Base-by-base conservation (phyloP, 2,329 filamentous ascomycete species). In the Sclerotinia nivalis region DNA sequence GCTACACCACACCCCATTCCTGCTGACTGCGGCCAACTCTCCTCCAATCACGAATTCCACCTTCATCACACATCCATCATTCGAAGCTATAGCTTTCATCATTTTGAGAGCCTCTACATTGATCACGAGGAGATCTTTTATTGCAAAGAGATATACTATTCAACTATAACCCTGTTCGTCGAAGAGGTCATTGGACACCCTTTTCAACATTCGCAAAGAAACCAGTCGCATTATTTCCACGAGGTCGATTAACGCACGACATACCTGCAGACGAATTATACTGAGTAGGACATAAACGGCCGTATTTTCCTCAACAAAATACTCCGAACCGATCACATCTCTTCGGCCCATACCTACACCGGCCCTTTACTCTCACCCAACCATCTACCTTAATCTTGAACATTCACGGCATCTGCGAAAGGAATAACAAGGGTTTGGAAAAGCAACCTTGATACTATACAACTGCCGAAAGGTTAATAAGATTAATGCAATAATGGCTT, bases 401-500 rank as follows among this genome's bases (percentile, higher is more conserved):
- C 65, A 40, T 49, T 49, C 47, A 54, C 67, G 67, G 58, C 67
- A 69, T 25, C 45, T 50, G 18, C 31, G 34, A 55, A 25, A 50
- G 47, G 49, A 15, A 55, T n/a, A 22, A 25, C 67, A 59, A 40
- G 68, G 68, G 68, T 34, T 43, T 43, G 40, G 47, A 12, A 49
- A 43, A 25, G 70, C 67, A 74, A 71, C 56, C 62, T 72, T 71
- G 71, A 71, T 62, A 54, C 59, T 69, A 37, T 22, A 34, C 64
- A 74, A 74, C 72, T 74, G 69, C 76, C 75, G 73, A 60, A 60
- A 52, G 71, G 80, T 71, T 73, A 97, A 40, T 6, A 60, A 49
- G 71, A 80, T 71, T 73, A 97, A 40, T 7, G 61, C 61, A 34
- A 69, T 43, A 9, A 69, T 97, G 94, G 91, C 94, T 72, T 95